Evolutionary conservation across 1,139 yeast genomes (phyloP).

Genomic region (Geotrichum klebahnii): DNA sequence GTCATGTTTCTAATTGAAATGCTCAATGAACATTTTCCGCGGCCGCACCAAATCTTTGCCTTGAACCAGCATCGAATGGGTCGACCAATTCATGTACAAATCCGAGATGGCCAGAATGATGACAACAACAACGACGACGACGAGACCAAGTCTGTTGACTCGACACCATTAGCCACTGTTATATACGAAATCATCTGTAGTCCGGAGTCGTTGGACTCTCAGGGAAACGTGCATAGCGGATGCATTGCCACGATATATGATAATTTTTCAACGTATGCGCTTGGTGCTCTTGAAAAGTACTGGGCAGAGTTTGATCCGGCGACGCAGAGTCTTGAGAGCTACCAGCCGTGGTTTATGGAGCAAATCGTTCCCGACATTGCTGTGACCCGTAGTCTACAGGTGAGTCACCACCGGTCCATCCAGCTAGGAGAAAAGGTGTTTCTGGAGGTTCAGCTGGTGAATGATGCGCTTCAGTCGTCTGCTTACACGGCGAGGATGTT

Average conservation of each 20-base stretch:
- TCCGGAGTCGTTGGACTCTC: constrained; percentile 9
- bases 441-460: constrained; percentile 8
- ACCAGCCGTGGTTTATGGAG: background rate
- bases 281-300: constrained; percentile 31
- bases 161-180: constrained; percentile 5
- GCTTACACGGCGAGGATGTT: constrained; percentile 12
- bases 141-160: too few species aligned
- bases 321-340: background rate
- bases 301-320: constrained; percentile 28
- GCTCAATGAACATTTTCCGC: background rate
- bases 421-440: constrained; percentile 7
- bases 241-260: constrained; percentile 37
- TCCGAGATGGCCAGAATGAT: too few species aligned
- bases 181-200: constrained; percentile 10
- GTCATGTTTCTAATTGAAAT: constrained; percentile 1
- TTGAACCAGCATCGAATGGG: background rate
- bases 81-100: too few species aligned
- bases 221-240: constrained; percentile 36
- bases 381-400: constrained; percentile 14
- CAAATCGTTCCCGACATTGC: constrained; percentile 10
- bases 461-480: background rate
- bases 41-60: constrained; percentile 1
- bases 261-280: constrained; percentile 29
- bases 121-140: too few species aligned
- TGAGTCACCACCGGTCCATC: constrained; percentile 14